phyloP scores from a whole-genome alignment of 1,284 basidiomycete genomes.

The Mycena sp. region DNA sequence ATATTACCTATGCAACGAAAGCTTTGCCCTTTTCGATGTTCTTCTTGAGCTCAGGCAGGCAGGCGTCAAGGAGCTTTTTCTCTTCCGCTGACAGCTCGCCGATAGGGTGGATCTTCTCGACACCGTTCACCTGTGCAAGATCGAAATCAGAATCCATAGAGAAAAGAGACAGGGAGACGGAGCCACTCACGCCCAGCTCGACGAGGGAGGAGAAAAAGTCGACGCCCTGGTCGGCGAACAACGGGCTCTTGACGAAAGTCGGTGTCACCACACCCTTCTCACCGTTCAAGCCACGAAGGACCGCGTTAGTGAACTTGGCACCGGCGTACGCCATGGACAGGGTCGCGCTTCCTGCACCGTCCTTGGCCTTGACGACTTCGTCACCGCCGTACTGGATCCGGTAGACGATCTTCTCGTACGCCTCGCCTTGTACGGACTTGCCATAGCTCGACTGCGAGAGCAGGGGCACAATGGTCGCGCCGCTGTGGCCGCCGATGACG shows the following conservation, averaged over 20 bases:
- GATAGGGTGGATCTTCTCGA: constrained; percentile 88
- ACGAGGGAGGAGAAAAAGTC: constrained; percentile 93
- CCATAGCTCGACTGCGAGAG: constrained; percentile 83
- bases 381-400: constrained; percentile 95
- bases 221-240: constrained; percentile 84
- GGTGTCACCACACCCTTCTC: constrained; percentile 88
- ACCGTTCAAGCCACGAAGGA: constrained; percentile 88
- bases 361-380: constrained; percentile 91
- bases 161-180: constrained; percentile 20
- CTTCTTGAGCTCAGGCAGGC: constrained; percentile 93
- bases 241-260: constrained; percentile 89
- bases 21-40: constrained; percentile 96
- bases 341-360: constrained; percentile 90
- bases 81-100: constrained; percentile 83
- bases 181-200: constrained; percentile 81
- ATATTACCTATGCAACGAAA: constrained; percentile 61
- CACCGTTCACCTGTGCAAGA: constrained; percentile 76
- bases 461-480: constrained; percentile 95
- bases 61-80: constrained; percentile 87
- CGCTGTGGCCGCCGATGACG: constrained; percentile 97
- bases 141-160: constrained; percentile 18
- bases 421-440: constrained; percentile 74
- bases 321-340: constrained; percentile 96
- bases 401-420: constrained; percentile 77
- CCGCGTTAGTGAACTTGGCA: constrained; percentile 86